phyloP scores from a whole-genome alignment of 2,329 filamentous ascomycete genomes.

The Sclerotinia sclerotiorum region DNA sequence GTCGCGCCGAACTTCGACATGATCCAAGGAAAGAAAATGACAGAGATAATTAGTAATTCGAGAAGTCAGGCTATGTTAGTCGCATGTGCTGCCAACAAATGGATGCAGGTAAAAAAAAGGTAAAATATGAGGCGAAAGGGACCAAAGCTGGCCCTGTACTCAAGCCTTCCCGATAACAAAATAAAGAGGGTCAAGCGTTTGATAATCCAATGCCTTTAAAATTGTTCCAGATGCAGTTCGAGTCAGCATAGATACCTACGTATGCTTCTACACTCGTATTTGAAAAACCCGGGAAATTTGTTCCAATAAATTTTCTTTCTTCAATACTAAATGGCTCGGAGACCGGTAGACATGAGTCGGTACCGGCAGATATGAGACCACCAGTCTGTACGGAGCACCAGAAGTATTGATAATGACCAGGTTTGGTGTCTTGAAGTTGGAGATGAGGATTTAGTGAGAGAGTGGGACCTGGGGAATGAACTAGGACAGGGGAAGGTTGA shows the following conservation, averaged over 20 bases:
- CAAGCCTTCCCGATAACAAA: slow-evolving; percentile 3
- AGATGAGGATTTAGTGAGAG: background rate
- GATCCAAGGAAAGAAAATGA: background rate
- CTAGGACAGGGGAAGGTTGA: background rate
- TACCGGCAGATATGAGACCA: background rate
- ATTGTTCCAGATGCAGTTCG: background rate
- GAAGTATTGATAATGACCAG: background rate
- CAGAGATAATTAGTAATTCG: background rate
- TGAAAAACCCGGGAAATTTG: background rate
- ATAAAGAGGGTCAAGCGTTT: background rate
- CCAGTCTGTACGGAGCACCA: too few species aligned
- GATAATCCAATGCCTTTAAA: background rate
- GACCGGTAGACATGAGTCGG: background rate
- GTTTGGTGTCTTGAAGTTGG: background rate
- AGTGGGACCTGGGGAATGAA: background rate
- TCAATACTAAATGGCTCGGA: background rate
- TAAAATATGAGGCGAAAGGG: background rate
- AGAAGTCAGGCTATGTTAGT: background rate
- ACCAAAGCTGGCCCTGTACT: background rate
- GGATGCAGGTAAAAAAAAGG: background rate
- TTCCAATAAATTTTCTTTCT: background rate
- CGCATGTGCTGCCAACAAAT: background rate
- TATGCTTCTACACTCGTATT: background rate
- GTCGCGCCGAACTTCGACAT: background rate
- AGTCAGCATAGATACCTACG: background rate